These are phyloP conservation scores for Populus ilicifolia DNA, from an alignment of 345 rosid species.

Conservation along the genomic window DNA sequence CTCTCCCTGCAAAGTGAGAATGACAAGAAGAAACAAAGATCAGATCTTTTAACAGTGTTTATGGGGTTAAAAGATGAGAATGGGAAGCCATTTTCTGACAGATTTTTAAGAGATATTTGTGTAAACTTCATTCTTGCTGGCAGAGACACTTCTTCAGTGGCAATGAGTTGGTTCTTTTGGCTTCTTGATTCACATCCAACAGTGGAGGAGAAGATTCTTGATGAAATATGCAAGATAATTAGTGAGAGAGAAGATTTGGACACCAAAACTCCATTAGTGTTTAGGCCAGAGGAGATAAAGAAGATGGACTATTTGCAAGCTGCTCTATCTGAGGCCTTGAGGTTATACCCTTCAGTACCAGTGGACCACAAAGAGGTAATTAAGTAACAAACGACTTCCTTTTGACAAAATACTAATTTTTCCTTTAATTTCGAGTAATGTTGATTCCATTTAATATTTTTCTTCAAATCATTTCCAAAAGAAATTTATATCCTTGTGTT, in stretches of 20 bases:
- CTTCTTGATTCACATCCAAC: conserved; percentile 56
- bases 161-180: conserved; percentile 95
- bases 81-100: conserved; percentile 58
- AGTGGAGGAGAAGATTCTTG: conserved; percentile 58
- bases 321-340: conserved; percentile 83
- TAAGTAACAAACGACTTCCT: not conserved
- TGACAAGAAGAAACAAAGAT: conserved; percentile 35
- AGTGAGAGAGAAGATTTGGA: conserved; percentile 40
- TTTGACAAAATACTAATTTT: not conserved
- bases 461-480: not conserved
- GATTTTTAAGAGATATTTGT: conserved; percentile 84
- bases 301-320: conserved; percentile 97
- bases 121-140: conserved; percentile 96
- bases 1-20: conserved; percentile 23
- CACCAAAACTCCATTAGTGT: conserved; percentile 27
- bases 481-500: no score
- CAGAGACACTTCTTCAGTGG: conserved; percentile 94
- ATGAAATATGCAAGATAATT: conserved; percentile 52
- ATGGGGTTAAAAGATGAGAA: conserved; percentile 53
- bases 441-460: no score
- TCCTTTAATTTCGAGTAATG: not conserved
- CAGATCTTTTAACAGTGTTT: conserved; percentile 74
- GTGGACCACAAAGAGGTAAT: conserved; percentile 98
- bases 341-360: conserved; percentile 94
- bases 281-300: conserved; percentile 79